These are phyloP conservation scores for Elongisporangium senticosum DNA, from an alignment of 352 stramenopile species.

Conservation along the genomic window DNA sequence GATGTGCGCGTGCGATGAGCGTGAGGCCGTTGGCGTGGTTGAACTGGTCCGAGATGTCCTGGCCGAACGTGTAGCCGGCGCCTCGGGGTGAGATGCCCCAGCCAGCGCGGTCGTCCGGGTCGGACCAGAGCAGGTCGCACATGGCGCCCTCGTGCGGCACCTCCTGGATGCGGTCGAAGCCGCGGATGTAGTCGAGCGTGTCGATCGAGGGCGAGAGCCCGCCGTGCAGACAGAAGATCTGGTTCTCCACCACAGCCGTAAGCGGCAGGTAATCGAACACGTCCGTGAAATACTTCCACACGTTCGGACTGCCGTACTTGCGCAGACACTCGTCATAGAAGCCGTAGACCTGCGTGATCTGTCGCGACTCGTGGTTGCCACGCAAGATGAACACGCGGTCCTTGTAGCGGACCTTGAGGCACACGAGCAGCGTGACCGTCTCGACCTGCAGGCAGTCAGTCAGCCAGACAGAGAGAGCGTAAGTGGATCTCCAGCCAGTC, in stretches of 20 bases:
- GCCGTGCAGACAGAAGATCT: constrained; percentile 99
- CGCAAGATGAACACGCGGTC: constrained; percentile 88
- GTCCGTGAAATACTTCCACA: constrained; percentile 98
- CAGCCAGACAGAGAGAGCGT: constrained; percentile 5
- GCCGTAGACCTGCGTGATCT: constrained; percentile 96
- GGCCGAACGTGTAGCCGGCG: constrained; percentile 97
- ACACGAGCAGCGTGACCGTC: constrained; percentile 89
- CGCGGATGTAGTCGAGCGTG: constrained; percentile 92
- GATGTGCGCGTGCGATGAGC: constrained; percentile 96
- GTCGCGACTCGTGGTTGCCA: constrained; percentile 94
- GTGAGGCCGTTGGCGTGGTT: constrained; percentile 96
- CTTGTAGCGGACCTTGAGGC: constrained; percentile 93
- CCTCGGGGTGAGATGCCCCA: constrained; percentile 98
- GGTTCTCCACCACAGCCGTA: constrained; percentile 98
- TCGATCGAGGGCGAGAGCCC: constrained; percentile 93
- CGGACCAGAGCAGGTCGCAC: constrained; percentile 98
- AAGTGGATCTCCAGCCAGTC: neutral
- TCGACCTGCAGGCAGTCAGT: constrained; percentile 62
- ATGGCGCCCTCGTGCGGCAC: constrained; percentile 93
- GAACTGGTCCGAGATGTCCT: constrained; percentile 98
- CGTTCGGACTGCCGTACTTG: constrained; percentile 99
- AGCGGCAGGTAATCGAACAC: constrained; percentile 93
- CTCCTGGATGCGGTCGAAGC: constrained; percentile 89
- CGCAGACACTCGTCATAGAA: constrained; percentile 98
- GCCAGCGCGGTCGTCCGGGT: constrained; percentile 98